Evolutionary conservation across 192 early-diverging fungal species (phyloP), one percentile per base, ranked within the genome.

Genomic region (Phycomyces blakesleeanus): DNA sequence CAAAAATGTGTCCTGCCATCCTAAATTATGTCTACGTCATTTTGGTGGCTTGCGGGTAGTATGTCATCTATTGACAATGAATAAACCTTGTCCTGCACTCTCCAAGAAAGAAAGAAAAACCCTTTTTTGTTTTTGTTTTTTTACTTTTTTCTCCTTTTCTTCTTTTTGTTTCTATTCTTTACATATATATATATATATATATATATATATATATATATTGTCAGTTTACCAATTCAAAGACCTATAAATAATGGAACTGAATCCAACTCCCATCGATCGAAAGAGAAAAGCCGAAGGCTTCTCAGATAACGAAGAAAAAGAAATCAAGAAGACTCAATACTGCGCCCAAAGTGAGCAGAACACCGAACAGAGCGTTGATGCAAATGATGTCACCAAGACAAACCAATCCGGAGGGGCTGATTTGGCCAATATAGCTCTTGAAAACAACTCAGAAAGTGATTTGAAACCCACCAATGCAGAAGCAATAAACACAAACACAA

Each of bases 261-360:
- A 34, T 34, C 29, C 29, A 34, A 34, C 3, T 7, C 7, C 7
- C 29, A 34, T 34, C 29, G 61, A 63, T 24, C 50, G 61, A n/a
- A 65, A 65, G 42, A 54, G 63, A 18, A 65, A 65, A 51, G 47
- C 55, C 16, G 63, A 65, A 5, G 29, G 7, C 29, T 34, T 34
- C 7, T 34, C 29, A 20, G 57, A 58, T 40, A 39, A 58, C n/a
- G 57, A 41, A 21, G n/a, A 29, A 18, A 40, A 11, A 21, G 57
- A 58, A 39, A 11, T 34, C 9, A 25, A 16, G 12, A 58, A 58
- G 18, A 38, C 20, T 21, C 15, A 21, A 9, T 34, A 40, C 6
- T 8, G 22, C 10, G 18, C 29, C 29, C 29, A 58, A 22, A 40
- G 22, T 10, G 18, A 21, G 0, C 21, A n/a, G n/a, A n/a, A 2